Base-by-base conservation (phyloP, 2,329 filamentous ascomycete genomes). In the Fusarium metavorans region DNA sequence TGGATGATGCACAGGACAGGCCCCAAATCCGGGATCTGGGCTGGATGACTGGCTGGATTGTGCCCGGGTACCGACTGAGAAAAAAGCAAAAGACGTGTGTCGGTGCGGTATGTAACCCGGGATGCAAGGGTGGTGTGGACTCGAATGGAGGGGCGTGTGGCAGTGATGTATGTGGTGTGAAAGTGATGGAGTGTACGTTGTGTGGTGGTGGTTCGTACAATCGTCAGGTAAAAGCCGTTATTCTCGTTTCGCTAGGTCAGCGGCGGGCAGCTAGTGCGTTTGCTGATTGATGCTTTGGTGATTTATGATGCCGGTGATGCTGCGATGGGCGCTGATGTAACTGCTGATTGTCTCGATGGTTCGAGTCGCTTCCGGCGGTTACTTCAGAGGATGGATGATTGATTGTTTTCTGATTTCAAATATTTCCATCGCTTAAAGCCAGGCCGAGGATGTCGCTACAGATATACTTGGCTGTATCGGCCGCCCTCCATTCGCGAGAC, bases 301-400 rank as follows among this genome's bases (percentile, higher is more conserved):
- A 70, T 75, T 70, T 63, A 74, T 75, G 73, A 75, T 75, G 72
- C 56, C 39, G 68, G 61, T 69, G 66, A 70, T 70, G 67, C 54
- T 58, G 13, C 18, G 45, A 52, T 68, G 58, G 37, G 45, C 64
- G 64, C 56, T 30, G 58, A 59, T 54, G 64, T 64, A 52, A 65
- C 66, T 73, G 72, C 62, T 75, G 70, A 71, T 73, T 71, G 64
- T 73, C 43, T 58, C 57, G 54, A 45, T 63, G 59, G 59, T 73
- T 65, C 69, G 69, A 52, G 72, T 58, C 41, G 60, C 56, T 75
- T 75, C 72, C 50, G 41, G 66, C 34, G 64, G 35, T 57, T 73
- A 59, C 72, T 70, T 37, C 11, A 50, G 37, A 18, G 13, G 23
- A 50, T 50, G 30, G 27, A 35, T 50, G 14, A 14, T 56, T 50